These are phyloP conservation scores for Begonia peltatifolia DNA, from an alignment of 306 rosid genomes.

Conservation along the genomic window DNA sequence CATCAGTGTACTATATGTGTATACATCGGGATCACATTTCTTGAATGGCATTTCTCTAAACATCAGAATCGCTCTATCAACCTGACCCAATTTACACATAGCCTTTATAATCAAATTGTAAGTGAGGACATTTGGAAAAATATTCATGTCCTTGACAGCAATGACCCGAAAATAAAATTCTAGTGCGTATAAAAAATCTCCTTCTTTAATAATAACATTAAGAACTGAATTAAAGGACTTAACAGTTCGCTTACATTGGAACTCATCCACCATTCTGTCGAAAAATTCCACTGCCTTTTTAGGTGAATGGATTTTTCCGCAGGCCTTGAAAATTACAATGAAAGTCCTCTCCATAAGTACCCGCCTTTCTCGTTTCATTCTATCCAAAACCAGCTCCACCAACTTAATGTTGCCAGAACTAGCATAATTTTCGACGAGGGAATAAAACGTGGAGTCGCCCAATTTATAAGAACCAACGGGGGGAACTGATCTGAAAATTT, in stretches of 20 bases:
- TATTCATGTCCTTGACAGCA: slow-evolving; percentile 17
- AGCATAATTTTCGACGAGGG: slow-evolving; percentile 54
- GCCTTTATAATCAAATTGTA: slow-evolving; percentile 75
- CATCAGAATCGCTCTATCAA: slow-evolving; percentile 55
- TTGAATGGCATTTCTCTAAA: slow-evolving; percentile 58
- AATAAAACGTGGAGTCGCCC: slow-evolving; percentile 73
- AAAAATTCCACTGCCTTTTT: slow-evolving; percentile 60
- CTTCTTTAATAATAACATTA: slow-evolving; percentile 57
- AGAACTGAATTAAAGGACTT: slow-evolving; percentile 85
- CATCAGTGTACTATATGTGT: slow-evolving; percentile 70
- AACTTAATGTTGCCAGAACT: slow-evolving; percentile 40
- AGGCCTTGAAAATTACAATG: slow-evolving; percentile 62
- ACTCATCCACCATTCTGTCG: slow-evolving; percentile 58
- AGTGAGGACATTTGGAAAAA: slow-evolving; percentile 56
- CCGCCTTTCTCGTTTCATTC: slow-evolving; percentile 58
- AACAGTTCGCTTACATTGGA: slow-evolving; percentile 60
- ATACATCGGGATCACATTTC: slow-evolving; percentile 52
- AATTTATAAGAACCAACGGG: slow-evolving; percentile 50
- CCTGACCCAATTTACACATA: slow-evolving; percentile 64
- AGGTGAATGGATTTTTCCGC: slow-evolving; percentile 70
- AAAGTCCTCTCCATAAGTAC: slow-evolving; percentile 42
- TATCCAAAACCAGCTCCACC: slow-evolving; percentile 40
- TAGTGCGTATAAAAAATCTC: slow-evolving; percentile 32
- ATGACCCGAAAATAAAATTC: slow-evolving; percentile 41
- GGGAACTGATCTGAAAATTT: slow-evolving; percentile 48